Evolutionary conservation across 257 asterid genomes (phyloP), one percentile per base, ranked within the genome.

Genomic region (Paulownia fortunei): DNA sequence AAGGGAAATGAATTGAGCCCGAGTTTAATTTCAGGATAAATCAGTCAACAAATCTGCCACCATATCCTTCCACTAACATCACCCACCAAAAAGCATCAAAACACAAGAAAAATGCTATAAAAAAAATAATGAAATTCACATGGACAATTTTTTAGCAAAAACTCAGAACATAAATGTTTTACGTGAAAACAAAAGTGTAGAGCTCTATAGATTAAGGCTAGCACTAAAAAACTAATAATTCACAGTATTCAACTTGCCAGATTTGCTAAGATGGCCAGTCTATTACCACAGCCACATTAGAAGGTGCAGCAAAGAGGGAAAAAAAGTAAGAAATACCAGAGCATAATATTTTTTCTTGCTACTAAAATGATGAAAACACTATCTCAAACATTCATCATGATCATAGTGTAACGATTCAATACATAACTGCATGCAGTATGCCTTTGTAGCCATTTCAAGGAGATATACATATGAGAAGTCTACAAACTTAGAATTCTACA

Each of bases 401-500:
- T 65, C 58, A 78, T 37, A 54, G 77, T 44, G 72, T 58, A 69
- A 74, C 12, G 16, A 19, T 44, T 55, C 72, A 62, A 56, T 15
- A 59, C 18, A 36, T 16, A 61, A 65, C 59, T 65, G 39, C 74
- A 81, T n/a, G 77, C 41, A n/a, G 7, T 12, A 55, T 30, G 18
- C 13, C 49, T 36, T 36, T 42, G 34, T 27, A 77, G 32, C 82
- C 74, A 71, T 82, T 83, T 74, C 23, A 78, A 39, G 19, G 60
- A 71, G 54, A 73, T 8, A 41, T 19, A 32, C 36, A 24, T 46
- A 49, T 68, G 58, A 76, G 72, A 67, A 58, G 64, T 71, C 23
- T 46, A 59, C 42, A 11, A 59, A 36, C 5, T 39, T 39, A 39
- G 46, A 39, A 39, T 39, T 4, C 46, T 39, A 39, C 46, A 24